A percentile compares a stretch with the other conserved stretches of the same genome.
These are phyloP conservation scores for Yamadazyma tumulicola DNA, from an alignment of 805 yeast genomes.

Conservation along the genomic window DNA sequence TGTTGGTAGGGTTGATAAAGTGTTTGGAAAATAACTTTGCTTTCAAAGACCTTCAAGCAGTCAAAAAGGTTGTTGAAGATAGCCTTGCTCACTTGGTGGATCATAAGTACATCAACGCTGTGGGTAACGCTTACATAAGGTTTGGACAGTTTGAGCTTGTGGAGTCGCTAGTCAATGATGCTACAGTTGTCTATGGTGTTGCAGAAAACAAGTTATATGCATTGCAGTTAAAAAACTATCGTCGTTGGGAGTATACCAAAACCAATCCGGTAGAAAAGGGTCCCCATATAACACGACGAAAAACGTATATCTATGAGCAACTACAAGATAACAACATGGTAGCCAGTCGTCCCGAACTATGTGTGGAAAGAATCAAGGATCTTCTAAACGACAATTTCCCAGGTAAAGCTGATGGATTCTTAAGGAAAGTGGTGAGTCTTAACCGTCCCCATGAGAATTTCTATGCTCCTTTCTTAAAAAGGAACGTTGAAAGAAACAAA, in stretches of 20 bases:
- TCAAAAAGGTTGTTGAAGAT: slow-evolving; percentile 17
- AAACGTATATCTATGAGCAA: slow-evolving; percentile 3
- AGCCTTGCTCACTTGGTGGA: slow-evolving; percentile 15
- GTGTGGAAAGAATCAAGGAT: too few relatives aligned
- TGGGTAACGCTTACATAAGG: slow-evolving; percentile 27
- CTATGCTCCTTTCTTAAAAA: slow-evolving; percentile 28
- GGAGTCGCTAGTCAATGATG: slow-evolving; percentile 26
- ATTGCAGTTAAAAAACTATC: slow-evolving; percentile 27
- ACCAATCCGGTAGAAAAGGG: too few relatives aligned
- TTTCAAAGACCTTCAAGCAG: slow-evolving; percentile 17
- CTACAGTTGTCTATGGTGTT: slow-evolving; percentile 27
- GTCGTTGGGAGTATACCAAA: slow-evolving; percentile 29
- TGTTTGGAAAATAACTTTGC: slow-evolving; percentile 20
- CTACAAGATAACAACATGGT: too few relatives aligned
- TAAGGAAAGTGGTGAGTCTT: too few relatives aligned
- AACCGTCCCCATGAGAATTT: too few relatives aligned
- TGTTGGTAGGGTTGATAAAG: slow-evolving; percentile 17
- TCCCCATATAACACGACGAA: slow-evolving; percentile 8
- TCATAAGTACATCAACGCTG: slow-evolving; percentile 22
- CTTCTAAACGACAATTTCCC: too few relatives aligned
- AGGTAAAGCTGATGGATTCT: too few relatives aligned
- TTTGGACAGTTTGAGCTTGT: slow-evolving; percentile 32
- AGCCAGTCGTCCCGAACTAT: too few relatives aligned
- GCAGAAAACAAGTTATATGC: slow-evolving; percentile 16
- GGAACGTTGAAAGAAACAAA: slow-evolving; percentile 15